Conservation (phyloP, 2,329 filamentous ascomycete species). For the Neophaeococcomyces aloes region DNA sequence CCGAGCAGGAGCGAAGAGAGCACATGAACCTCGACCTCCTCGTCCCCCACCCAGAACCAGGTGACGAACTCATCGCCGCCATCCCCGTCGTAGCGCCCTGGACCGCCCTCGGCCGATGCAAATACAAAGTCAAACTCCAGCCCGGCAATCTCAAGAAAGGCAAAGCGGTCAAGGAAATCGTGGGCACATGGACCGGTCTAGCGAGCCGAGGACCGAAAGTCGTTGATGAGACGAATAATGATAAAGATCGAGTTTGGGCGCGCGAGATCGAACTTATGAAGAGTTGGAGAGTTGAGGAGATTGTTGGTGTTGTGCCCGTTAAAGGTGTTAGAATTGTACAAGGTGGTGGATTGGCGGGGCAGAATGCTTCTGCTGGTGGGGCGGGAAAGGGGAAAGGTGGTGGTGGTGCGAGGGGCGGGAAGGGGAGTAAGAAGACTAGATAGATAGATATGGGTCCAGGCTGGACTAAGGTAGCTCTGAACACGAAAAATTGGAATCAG, state of each 20-base stretch:
- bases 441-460: conserved; percentile 15
- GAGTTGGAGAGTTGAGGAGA: conserved; percentile 68
- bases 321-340: conserved; percentile 71
- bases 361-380: conserved; percentile 28
- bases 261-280: conserved; percentile 76
- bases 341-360: conserved; percentile 44
- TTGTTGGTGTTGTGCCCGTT: conserved; percentile 70
- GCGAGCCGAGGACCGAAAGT: conserved; percentile 28
- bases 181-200: conserved; percentile 56
- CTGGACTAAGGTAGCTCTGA: too few species aligned
- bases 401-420: conserved; percentile 28
- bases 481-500: too few species aligned
- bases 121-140: conserved; percentile 93
- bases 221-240: conserved; percentile 46
- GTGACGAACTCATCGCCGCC: conserved; percentile 61
- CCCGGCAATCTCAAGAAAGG: conserved; percentile 86
- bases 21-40: conserved; percentile 56
- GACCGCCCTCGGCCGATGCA: conserved; percentile 56
- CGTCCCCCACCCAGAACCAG: conserved; percentile 64
- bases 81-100: conserved; percentile 55
- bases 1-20: conserved; percentile 34
- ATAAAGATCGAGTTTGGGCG: conserved; percentile 25
- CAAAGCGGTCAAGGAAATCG: conserved; percentile 81
- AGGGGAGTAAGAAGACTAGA: conserved; percentile 29
- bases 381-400: conserved; percentile 31